phyloP scores from a whole-genome alignment of 2,329 filamentous ascomycete species.

The Claviceps africana region DNA sequence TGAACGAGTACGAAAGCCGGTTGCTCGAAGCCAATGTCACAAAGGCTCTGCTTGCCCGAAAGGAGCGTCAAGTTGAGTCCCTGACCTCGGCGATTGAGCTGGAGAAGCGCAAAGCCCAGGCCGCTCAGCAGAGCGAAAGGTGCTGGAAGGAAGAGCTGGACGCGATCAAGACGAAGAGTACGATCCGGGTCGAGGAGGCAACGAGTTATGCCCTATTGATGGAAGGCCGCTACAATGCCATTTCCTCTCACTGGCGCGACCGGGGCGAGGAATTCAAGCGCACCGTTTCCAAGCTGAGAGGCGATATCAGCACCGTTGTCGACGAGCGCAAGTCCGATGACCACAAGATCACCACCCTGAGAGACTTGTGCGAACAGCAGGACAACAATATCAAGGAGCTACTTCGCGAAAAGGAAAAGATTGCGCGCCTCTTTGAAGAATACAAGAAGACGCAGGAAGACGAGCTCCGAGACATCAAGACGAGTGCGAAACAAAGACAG shows the following conservation, averaged over 20 bases:
- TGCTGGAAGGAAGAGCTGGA: conserved; percentile 52
- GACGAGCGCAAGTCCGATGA: conserved; percentile 45
- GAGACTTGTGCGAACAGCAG: conserved; percentile 60
- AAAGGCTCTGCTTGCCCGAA: conserved; percentile 54
- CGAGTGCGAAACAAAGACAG: conserved; percentile 41
- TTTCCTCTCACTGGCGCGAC: conserved; percentile 52
- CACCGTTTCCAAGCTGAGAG: conserved; percentile 32
- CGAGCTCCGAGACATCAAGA: conserved; percentile 45
- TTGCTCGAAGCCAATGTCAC: conserved; percentile 58
- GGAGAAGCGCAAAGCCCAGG: conserved; percentile 47
- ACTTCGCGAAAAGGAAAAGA: conserved; percentile 46
- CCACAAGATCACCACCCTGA: conserved; percentile 47
- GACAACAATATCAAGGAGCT: conserved; percentile 51
- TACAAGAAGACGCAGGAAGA: conserved; percentile 53
- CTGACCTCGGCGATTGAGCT: conserved; percentile 48
- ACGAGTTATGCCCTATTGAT: conserved; percentile 50
- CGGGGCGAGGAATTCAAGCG: conserved; percentile 48
- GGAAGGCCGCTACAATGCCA: conserved; percentile 55
- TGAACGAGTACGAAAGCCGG: conserved; percentile 54
- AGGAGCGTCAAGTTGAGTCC: conserved; percentile 61
- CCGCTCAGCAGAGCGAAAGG: conserved; percentile 45
- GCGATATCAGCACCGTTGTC: conserved; percentile 40
- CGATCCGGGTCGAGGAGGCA: conserved; percentile 51
- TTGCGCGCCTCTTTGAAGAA: conserved; percentile 43
- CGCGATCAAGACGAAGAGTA: conserved; percentile 42